These are phyloP conservation scores for Rhodotorula mucilaginosa DNA, from an alignment of 1,284 basidiomycete genomes.

Conservation along the genomic window DNA sequence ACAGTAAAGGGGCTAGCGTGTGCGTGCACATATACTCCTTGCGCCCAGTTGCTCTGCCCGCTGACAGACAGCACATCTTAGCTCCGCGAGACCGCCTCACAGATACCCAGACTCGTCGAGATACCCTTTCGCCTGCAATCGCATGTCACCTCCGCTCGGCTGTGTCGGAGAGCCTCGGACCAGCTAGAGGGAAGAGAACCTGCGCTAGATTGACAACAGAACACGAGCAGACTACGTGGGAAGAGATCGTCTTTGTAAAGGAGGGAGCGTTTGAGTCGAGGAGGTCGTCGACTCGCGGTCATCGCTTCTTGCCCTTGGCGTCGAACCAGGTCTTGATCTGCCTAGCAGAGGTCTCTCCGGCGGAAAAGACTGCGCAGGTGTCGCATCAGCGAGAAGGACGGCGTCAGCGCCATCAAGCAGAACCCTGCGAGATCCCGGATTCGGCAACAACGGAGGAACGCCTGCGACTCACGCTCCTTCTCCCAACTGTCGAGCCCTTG, in stretches of 20 bases:
- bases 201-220: constrained; percentile 19
- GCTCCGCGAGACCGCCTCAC: not conserved
- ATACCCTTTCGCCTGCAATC: not conserved
- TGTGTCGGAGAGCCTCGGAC: not conserved
- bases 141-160: not conserved
- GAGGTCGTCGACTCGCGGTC: not conserved
- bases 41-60: too few relatives aligned
- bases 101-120: not conserved
- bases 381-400: too few relatives aligned
- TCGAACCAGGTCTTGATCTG: constrained; percentile 42
- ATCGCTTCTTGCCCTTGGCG: constrained; percentile 23
- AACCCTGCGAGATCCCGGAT: not conserved
- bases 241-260: not conserved
- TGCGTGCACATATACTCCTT: not conserved
- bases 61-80: too few relatives aligned
- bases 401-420: not conserved
- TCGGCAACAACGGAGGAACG: not conserved
- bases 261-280: not conserved
- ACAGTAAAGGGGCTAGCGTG: not conserved
- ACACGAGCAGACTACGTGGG: not conserved
- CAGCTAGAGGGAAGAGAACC: not conserved
- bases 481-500: constrained; percentile 46
- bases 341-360: constrained; percentile 41
- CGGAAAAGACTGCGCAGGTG: constrained; percentile 35
- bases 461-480: constrained; percentile 41